Base-by-base conservation (phyloP, 345 rosid genomes). In the Punica granatum region DNA sequence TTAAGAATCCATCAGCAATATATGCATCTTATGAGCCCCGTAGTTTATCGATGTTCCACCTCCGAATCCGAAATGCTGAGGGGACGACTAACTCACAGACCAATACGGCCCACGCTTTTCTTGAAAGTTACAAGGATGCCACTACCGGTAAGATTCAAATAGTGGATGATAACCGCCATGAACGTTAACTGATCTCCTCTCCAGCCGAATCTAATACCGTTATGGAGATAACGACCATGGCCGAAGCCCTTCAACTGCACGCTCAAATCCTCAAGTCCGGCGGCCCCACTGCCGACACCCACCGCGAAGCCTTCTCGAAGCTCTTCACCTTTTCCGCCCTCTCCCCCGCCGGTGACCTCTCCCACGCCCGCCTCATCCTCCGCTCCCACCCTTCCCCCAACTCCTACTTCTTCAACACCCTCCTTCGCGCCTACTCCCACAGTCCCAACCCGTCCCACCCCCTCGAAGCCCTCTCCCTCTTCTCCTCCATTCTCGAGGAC, bases 151-250 rank as follows among this genome's bases (percentile, higher is more conserved):
- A 51, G 58, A 51, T 51, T n/a, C 30, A 51, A 51, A 51, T 51
- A 51, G 30, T 23, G 30, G 30, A 51, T 16, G 6, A 51, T 11
- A n/a, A n/a, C 58, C 30, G 58, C 58, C 58, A 51, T n/a, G 58
- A 51, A 6, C 30, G 6, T 16, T 4, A 48, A 21, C 23, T 48
- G 46, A 42, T n/a, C n/a, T n/a, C n/a, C n/a, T n/a, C n/a, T 42
- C 13, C 46, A 42, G 46, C 58, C 26, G n/a, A 23, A 12, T 51
- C 0, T 6, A 12, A 0, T 18, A 48, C 58, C 58, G 35, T 35
- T 23, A 69, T 69, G 72, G 72, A 69, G 72, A 69, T 69, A 48
- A 69, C 67, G 34, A 69, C 72, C n/a, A 63, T 69, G 65, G 15
- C 67, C 60, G 61, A 69, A 36, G 72, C 67, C 15, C 63, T 62